phyloP scores from a whole-genome alignment of 148 eudicot genomes.

The Arctostaphylos glauca region DNA sequence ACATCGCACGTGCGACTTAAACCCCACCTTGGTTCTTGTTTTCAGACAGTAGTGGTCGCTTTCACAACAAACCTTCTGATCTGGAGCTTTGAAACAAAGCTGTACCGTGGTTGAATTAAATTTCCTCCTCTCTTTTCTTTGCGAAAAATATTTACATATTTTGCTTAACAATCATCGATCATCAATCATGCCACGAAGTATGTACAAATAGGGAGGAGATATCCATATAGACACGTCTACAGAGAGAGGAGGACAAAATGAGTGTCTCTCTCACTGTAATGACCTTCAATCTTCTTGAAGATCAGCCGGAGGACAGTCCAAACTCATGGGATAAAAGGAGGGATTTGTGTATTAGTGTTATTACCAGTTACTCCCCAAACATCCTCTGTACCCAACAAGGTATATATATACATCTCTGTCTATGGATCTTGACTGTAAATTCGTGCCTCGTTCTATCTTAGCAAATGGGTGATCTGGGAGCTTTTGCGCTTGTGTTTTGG shows the following conservation, averaged over 20 bases:
- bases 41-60: background rate
- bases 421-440: conserved; percentile 17
- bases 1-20: background rate
- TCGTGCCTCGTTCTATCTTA: conserved; percentile 18
- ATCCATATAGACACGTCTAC: background rate
- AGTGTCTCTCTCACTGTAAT: conserved; percentile 80
- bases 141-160: background rate
- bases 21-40: conserved; percentile 5
- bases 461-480: conserved; percentile 16
- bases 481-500: conserved; percentile 12
- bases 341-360: conserved; percentile 81
- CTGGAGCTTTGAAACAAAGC: background rate
- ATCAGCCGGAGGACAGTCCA: conserved; percentile 70
- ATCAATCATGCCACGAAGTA: background rate
- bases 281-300: conserved; percentile 94
- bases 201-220: background rate
- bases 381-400: conserved; percentile 97
- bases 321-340: conserved; percentile 94
- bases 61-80: background rate
- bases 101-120: background rate
- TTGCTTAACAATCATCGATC: background rate
- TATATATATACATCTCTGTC: conserved; percentile 8
- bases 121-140: background rate
- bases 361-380: conserved; percentile 87
- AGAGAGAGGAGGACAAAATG: conserved; percentile 40